phyloP scores from a whole-genome alignment of 768 basidiomycete species.

The Leccinum boreale region DNA sequence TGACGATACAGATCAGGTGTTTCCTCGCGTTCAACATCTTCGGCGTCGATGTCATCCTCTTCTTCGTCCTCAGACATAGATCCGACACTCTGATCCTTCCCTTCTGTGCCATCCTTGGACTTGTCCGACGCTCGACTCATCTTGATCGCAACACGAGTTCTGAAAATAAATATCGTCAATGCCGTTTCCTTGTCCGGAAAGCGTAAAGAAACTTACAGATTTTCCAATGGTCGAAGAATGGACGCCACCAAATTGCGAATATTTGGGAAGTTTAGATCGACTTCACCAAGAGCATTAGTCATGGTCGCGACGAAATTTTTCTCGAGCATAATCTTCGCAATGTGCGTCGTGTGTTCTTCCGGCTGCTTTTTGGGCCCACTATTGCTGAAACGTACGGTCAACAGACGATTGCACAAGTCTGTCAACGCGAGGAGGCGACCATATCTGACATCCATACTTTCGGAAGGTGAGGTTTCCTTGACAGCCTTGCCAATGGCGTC shows the following conservation, averaged over 20 bases:
- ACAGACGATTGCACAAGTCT: slow-evolving; percentile 83
- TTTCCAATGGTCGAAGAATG: slow-evolving; percentile 84
- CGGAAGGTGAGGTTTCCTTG: slow-evolving; percentile 66
- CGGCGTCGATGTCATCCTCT: slow-evolving; percentile 56
- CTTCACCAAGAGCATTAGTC: slow-evolving; percentile 84
- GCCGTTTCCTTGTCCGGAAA: background rate
- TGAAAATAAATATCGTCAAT: slow-evolving; percentile 31
- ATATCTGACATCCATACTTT: slow-evolving; percentile 73
- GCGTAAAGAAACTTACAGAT: slow-evolving; percentile 58
- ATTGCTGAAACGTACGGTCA: slow-evolving; percentile 73
- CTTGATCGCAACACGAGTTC: slow-evolving; percentile 96
- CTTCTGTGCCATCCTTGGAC: slow-evolving; percentile 53
- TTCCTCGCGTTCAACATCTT: slow-evolving; percentile 61
- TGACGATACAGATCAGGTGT: slow-evolving; percentile 94
- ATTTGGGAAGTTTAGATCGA: slow-evolving; percentile 94
- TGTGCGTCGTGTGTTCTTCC: slow-evolving; percentile 79
- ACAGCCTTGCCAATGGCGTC: slow-evolving; percentile 85
- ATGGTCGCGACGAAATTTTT: slow-evolving; percentile 91
- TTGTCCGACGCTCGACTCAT: slow-evolving; percentile 82
- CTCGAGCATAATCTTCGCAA: slow-evolving; percentile 98
- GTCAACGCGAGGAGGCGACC: slow-evolving; percentile 83
- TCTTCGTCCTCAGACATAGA: slow-evolving; percentile 46
- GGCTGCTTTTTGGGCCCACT: slow-evolving; percentile 47
- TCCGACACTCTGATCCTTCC: slow-evolving; percentile 41
- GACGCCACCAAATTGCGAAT: slow-evolving; percentile 83